A percentile compares a stretch with the other conserved stretches of the same genome.
Conservation (phyloP, 75 land plant species). For the Sequoia sempervirens region DNA sequence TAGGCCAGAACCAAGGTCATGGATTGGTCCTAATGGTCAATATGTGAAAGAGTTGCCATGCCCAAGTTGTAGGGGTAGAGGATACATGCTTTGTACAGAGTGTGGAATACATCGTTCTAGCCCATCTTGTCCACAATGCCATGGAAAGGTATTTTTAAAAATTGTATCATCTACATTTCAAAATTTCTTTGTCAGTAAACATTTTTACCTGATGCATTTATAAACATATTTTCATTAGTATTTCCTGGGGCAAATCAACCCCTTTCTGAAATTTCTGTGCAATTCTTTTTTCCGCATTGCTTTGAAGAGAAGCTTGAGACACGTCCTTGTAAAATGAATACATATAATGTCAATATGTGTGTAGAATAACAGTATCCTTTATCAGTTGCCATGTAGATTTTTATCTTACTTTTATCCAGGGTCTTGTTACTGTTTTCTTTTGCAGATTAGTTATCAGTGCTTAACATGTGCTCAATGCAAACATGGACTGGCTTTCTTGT, state of each 20-base stretch:
- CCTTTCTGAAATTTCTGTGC: background rate
- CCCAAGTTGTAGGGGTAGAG: slow-evolving; percentile 85
- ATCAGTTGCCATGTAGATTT: background rate
- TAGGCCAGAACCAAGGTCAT: slow-evolving; percentile 38
- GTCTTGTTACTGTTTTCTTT: background rate
- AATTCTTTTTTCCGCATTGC: background rate
- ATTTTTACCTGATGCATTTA: background rate
- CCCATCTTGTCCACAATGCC: slow-evolving; percentile 54
- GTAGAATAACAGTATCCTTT: background rate
- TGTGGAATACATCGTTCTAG: slow-evolving; percentile 65
- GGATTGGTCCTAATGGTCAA: slow-evolving; percentile 85
- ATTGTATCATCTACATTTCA: slow-evolving; percentile 1
- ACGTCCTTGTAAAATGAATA: background rate
- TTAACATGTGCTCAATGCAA: background rate
- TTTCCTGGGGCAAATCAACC: background rate
- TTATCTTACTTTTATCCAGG: background rate
- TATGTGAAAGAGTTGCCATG: slow-evolving; percentile 80
- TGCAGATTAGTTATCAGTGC: background rate
- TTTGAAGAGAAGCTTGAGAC: background rate
- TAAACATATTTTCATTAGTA: background rate
- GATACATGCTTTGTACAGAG: slow-evolving; percentile 65
- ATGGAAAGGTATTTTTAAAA: slow-evolving; percentile 59
- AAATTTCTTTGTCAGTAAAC: background rate
- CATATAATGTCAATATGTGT: too few relatives aligned
- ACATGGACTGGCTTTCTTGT: background rate